Evolutionary conservation across 1,284 basidiomycete species (phyloP), one percentile per base, ranked within the genome.

Genomic region (Malassezia pachydermatis): DNA sequence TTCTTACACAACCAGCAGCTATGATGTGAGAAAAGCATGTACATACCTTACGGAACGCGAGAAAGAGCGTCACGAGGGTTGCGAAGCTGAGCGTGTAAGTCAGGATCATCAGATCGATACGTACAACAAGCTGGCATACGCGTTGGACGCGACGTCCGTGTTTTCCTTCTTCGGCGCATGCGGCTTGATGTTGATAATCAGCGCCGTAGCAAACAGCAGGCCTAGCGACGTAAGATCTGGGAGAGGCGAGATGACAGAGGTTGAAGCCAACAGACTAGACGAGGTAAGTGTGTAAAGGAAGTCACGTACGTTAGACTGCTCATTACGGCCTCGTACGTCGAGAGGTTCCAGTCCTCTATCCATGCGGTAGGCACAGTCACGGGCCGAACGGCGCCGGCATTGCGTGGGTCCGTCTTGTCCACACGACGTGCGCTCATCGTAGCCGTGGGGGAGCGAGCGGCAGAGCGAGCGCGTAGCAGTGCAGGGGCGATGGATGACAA

Each of bases 41-140:
- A 41, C 47, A 2, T 17, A 52, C 50, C 40, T 52, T 52, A 14
- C 34, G 42, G 19, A 41, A 6, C 10, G 38, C 27, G 4, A 47
- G 20, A 25, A 45, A 52, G 1, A 27, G 5, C 1, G 38, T 33
- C 17, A 52, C 38, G 7, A 35, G 17, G 2, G 33, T 7, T 9
- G 50, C 17, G 22, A 52, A 42, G n/a, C 50, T 52, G 22, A 28
- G 24, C 10, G 7, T 9, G 33, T 44, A 10, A 44, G 33, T 29
- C 19, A 23, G 24, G 8, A 16, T 28, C 35, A 25, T 3, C 3
- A n/a, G n/a, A n/a, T n/a, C n/a, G n/a, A n/a, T 5, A 52, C 50
- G 19, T 38, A 52, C 50, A 45, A 27, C n/a, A 47, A 39, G 28
- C 50, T 52, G 14, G 39, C 39, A 20, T 33, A 42, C 5, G 50